Percentiles rank a stretch among this genome's conserved stretches.
Evolutionary conservation across 139 green algal species (phyloP).

Genomic region (Axilococcus clingmanii): DNA sequence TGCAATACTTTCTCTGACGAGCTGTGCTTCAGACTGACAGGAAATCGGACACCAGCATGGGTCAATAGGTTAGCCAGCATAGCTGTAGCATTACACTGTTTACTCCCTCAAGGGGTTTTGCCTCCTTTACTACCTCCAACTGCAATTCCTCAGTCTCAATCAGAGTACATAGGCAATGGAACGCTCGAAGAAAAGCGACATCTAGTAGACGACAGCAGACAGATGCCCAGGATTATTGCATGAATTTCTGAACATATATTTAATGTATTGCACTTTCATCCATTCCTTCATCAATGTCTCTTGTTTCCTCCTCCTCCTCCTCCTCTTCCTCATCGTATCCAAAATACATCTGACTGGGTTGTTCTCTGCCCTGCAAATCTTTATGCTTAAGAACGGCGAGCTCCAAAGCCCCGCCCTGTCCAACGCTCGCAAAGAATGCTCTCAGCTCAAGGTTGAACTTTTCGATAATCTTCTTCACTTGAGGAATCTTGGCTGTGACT

Average conservation of each 20-base stretch:
- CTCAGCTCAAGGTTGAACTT: constrained; percentile 16
- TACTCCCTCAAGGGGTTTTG: constrained; percentile 66
- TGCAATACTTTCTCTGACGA: constrained; percentile 80
- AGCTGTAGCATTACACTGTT: constrained; percentile 73
- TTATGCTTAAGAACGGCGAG: constrained; percentile 26
- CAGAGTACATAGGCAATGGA: neutral
- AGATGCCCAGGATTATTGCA: too few relatives aligned
- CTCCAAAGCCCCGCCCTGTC: neutral
- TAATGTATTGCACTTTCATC: too few relatives aligned
- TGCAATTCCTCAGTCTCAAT: neutral
- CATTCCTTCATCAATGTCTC: neutral
- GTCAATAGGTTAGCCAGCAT: constrained; percentile 77
- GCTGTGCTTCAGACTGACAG: constrained; percentile 54
- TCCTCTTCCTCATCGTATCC: neutral
- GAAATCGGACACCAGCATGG: constrained; percentile 51
- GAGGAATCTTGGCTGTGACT: constrained; percentile 11
- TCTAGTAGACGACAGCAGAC: too few relatives aligned
- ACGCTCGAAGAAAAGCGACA: too few relatives aligned
- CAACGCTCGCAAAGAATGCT: neutral
- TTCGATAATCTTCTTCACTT: constrained; percentile 19
- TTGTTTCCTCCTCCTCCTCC: constrained; percentile 9
- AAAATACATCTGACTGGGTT: constrained; percentile 9
- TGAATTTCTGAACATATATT: too few relatives aligned
- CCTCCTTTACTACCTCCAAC: constrained; percentile 60
- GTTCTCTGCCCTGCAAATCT: constrained; percentile 16